Conservation (phyloP, 306 rosid genomes). For the Medicago arabica region DNA sequence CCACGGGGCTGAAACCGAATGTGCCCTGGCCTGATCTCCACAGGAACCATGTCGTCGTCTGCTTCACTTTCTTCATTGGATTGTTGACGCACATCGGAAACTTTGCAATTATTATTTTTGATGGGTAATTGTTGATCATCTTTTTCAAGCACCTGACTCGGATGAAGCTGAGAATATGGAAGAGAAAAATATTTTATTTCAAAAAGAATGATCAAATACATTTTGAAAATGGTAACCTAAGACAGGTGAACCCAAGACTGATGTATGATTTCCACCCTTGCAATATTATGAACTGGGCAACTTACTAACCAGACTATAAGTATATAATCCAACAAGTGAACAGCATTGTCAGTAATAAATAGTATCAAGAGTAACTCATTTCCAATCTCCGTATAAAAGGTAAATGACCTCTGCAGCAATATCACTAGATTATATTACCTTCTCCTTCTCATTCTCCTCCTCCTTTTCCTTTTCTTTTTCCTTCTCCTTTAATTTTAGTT, state of each 20-base stretch:
- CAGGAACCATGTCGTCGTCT: constrained; percentile 73
- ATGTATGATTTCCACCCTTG: constrained; percentile 18
- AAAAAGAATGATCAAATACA: constrained; percentile 23
- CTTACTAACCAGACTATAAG: constrained; percentile 35
- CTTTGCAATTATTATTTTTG: constrained; percentile 39
- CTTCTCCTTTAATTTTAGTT: constrained; percentile 62
- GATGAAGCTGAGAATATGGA: constrained; percentile 58
- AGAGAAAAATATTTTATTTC: constrained; percentile 29
- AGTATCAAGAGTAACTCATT: constrained; percentile 19
- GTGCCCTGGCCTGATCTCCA: constrained; percentile 91
- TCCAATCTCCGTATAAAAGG: constrained; percentile 27
- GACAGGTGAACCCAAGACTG: constrained; percentile 37
- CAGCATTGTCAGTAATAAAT: constrained; percentile 22
- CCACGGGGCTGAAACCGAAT: constrained; percentile 77
- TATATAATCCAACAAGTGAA: constrained; percentile 24
- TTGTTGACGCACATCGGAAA: constrained; percentile 51
- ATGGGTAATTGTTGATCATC: constrained; percentile 51
- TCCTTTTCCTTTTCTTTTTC: constrained; percentile 84
- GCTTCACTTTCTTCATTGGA: constrained; percentile 56
- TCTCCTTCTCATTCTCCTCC: constrained; percentile 68
- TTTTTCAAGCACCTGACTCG: constrained; percentile 44
- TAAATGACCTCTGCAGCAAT: constrained; percentile 32
- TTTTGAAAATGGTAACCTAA: constrained; percentile 28
- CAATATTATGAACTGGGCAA: constrained; percentile 18
- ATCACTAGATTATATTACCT: constrained; percentile 57